Conservation (phyloP, 129 eudicot genomes). For the Tanacetum coccineum region DNA sequence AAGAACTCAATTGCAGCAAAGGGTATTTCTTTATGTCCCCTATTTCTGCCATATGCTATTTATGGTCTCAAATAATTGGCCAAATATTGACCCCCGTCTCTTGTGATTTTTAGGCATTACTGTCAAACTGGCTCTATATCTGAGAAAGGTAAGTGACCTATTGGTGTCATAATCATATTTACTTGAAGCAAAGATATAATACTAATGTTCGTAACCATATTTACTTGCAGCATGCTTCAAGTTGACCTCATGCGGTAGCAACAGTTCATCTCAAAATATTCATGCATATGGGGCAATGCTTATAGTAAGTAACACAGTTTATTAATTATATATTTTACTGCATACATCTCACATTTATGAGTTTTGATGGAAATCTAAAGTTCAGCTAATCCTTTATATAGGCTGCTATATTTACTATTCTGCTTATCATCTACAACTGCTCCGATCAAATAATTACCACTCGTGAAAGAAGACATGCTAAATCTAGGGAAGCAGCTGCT, state of each 20-base stretch:
- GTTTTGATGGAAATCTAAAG: neutral
- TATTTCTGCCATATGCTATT: slow-evolving; percentile 3
- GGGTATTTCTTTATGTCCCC: slow-evolving; percentile 51
- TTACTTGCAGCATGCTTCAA: slow-evolving; percentile 77
- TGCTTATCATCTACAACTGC: slow-evolving; percentile 83
- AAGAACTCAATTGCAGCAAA: slow-evolving; percentile 46
- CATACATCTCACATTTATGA: slow-evolving; percentile 8
- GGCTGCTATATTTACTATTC: slow-evolving; percentile 76
- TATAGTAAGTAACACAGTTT: slow-evolving; percentile 50
- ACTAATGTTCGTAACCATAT: neutral
- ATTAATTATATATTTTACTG: neutral
- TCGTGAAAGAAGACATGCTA: slow-evolving; percentile 80
- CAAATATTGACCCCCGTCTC: slow-evolving; percentile 13
- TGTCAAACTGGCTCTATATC: slow-evolving; percentile 81
- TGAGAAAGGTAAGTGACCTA: slow-evolving; percentile 59
- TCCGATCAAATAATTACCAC: slow-evolving; percentile 82
- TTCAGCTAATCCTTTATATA: slow-evolving; percentile 26
- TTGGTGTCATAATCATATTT: slow-evolving; percentile 1
- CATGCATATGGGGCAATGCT: slow-evolving; percentile 91
- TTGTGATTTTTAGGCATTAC: slow-evolving; percentile 61
- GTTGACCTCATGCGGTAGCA: slow-evolving; percentile 65
- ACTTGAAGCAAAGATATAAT: slow-evolving; percentile 9
- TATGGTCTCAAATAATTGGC: neutral
- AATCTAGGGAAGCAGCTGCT: slow-evolving; percentile 84
- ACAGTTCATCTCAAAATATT: slow-evolving; percentile 73